Evolutionary conservation across 257 asterid species (phyloP), one percentile per base, ranked within the genome.

Genomic region (Plantago ovata): DNA sequence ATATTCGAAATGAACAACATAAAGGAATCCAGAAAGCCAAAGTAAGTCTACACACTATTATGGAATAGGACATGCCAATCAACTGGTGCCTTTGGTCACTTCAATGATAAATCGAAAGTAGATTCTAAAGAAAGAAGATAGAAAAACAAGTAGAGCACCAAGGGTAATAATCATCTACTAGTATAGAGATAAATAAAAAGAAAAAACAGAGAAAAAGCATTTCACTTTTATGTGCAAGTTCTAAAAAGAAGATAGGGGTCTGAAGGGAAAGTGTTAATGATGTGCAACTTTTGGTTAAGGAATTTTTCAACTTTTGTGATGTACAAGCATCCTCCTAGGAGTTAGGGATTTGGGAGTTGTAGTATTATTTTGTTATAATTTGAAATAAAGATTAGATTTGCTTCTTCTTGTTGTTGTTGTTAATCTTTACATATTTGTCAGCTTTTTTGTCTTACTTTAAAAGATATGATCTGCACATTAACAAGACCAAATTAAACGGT

Each of bases 331-430:
- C 51, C 51, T 45, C 51, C 21, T 45, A 3, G 51, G 51, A 45
- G 10, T 45, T 46, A 46, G 36, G 55, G 55, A 4, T 20, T 11
- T 49, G n/a, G n/a, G n/a, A n/a, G n/a, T n/a, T n/a, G n/a, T n/a
- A n/a, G n/a, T n/a, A n/a, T n/a, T n/a, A n/a, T n/a, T n/a, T n/a
- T n/a, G n/a, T n/a, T 19, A 7, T 19, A 0, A 48, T 19, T 64
- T 55, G 24, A 16, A 20, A 48, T 50, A 56, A 41, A 14, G 61
- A 58, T 71, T 58, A n/a, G 53, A 52, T 24, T 71, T 61, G 58
- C 60, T 59, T 28, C 7, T 28, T 28, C n/a, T n/a, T n/a, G n/a
- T n/a, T 3, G 36, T 28, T 3, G 7, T 28, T 51, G 46, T 21
- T 57, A 50, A 51, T 47, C 39, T 64, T 52, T 58, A 41, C 10